Percentiles rank a stretch among this genome's conserved stretches.
Conservation (phyloP, 148 eudicot species). For the Silene conica region DNA sequence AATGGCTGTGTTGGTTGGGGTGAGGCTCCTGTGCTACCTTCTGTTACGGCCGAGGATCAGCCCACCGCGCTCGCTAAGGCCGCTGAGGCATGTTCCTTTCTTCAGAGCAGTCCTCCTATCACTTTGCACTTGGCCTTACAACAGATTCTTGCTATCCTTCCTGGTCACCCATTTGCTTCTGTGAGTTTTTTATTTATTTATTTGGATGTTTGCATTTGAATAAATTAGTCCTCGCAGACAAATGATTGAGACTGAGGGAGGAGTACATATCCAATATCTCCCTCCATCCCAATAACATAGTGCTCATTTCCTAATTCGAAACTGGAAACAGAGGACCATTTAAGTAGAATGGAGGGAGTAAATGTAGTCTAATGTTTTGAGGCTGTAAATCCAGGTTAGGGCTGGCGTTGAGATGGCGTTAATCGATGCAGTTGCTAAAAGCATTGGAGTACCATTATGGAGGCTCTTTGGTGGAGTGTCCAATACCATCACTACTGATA, state of each 20-base stretch:
- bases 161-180: constrained; percentile 76
- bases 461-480: constrained; percentile 84
- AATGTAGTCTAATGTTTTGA: background rate
- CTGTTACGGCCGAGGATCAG: constrained; percentile 89
- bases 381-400: constrained; percentile 49
- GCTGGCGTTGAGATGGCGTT: constrained; percentile 96
- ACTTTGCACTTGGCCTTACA: constrained; percentile 36
- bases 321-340: too few relatives aligned
- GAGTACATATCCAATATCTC: too few relatives aligned
- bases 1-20: constrained; percentile 91
- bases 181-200: too few relatives aligned
- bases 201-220: too few relatives aligned
- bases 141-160: constrained; percentile 47
- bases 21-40: constrained; percentile 67
- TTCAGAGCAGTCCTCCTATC: constrained; percentile 34
- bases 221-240: too few relatives aligned
- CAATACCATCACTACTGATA: constrained; percentile 67
- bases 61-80: constrained; percentile 49
- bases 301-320: too few relatives aligned
- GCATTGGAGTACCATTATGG: constrained; percentile 74
- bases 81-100: constrained; percentile 47
- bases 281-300: too few relatives aligned
- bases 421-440: constrained; percentile 84
- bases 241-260: too few relatives aligned
- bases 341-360: too few relatives aligned